These are phyloP conservation scores for Jamesozyma spencerorum DNA, from an alignment of 805 yeast species.

Conservation along the genomic window DNA sequence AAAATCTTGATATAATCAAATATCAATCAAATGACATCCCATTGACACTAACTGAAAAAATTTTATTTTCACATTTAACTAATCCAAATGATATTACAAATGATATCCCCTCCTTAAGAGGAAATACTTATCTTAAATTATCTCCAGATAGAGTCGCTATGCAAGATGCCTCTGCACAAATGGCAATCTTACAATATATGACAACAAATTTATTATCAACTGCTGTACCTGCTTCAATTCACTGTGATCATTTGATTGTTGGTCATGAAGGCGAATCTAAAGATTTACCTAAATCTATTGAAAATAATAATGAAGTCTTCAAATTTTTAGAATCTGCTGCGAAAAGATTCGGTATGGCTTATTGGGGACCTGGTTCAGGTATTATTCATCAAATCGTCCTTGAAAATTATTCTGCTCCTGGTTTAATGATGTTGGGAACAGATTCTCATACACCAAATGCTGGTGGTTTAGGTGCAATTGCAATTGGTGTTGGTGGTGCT, in stretches of 20 bases:
- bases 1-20: slow-evolving; percentile 55
- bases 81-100: slow-evolving; percentile 37
- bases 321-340: slow-evolving; percentile 90
- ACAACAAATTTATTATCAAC: slow-evolving; percentile 85
- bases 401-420: slow-evolving; percentile 95
- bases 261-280: slow-evolving; percentile 87
- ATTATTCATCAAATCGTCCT: slow-evolving; percentile 95
- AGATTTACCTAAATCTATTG: slow-evolving; percentile 74
- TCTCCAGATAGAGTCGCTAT: slow-evolving; percentile 97
- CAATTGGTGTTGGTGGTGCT: slow-evolving; percentile 99
- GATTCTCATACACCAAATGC: slow-evolving; percentile 99
- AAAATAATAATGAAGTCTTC: slow-evolving; percentile 88
- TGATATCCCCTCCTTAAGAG: slow-evolving; percentile 54
- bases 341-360: slow-evolving; percentile 90
- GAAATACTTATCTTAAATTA: slow-evolving; percentile 80
- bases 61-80: slow-evolving; percentile 84
- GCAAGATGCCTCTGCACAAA: slow-evolving; percentile 99
- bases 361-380: slow-evolving; percentile 99
- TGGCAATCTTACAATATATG: slow-evolving; percentile 98
- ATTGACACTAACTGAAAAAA: slow-evolving; percentile 88
- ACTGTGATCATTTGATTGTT: slow-evolving; percentile 96
- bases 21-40: slow-evolving; percentile 60
- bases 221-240: slow-evolving; percentile 90
- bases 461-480: slow-evolving; percentile 96
- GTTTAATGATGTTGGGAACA: slow-evolving; percentile 93